Evolutionary conservation across 306 rosid genomes (phyloP).

Genomic region (Cucurbita moschata): DNA sequence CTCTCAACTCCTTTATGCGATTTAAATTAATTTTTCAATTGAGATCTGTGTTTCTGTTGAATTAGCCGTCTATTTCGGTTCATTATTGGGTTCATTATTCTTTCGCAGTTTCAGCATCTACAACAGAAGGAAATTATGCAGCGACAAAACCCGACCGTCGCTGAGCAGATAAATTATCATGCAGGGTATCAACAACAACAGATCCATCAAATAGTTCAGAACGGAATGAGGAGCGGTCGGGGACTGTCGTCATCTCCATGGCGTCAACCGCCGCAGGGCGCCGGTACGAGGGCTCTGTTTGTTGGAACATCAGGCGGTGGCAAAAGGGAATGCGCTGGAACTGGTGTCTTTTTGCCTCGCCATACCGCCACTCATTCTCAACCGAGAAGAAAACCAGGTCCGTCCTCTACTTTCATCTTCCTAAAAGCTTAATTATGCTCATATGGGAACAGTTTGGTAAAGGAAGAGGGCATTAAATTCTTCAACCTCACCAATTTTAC

Average conservation of each 20-base stretch:
- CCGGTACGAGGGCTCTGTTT: conserved; percentile 40
- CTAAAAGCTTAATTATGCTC: background rate
- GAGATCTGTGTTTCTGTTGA: background rate
- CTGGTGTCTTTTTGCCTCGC: conserved; percentile 84
- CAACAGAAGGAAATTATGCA: conserved; percentile 38
- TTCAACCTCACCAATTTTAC: background rate
- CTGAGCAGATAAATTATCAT: conserved; percentile 6
- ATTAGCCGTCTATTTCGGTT: background rate
- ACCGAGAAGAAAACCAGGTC: conserved; percentile 36
- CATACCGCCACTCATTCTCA: conserved; percentile 14
- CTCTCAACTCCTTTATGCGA: background rate
- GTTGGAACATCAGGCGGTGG: conserved; percentile 9
- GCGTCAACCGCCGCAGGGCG: conserved; percentile 34
- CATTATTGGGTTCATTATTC: background rate
- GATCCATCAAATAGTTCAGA: conserved; percentile 13
- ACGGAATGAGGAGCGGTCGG: conserved; percentile 19
- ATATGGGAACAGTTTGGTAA: background rate
- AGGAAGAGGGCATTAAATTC: background rate
- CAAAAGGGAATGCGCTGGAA: conserved; percentile 43
- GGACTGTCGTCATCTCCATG: conserved; percentile 45
- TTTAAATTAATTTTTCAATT: background rate
- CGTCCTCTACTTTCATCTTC: background rate
- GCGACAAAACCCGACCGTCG: conserved; percentile 21
- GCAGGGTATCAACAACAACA: conserved; percentile 17
- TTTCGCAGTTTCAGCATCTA: conserved; percentile 30